phyloP scores from a whole-genome alignment of 2,329 filamentous ascomycete species.

The Apiospora rasikravindrae region DNA sequence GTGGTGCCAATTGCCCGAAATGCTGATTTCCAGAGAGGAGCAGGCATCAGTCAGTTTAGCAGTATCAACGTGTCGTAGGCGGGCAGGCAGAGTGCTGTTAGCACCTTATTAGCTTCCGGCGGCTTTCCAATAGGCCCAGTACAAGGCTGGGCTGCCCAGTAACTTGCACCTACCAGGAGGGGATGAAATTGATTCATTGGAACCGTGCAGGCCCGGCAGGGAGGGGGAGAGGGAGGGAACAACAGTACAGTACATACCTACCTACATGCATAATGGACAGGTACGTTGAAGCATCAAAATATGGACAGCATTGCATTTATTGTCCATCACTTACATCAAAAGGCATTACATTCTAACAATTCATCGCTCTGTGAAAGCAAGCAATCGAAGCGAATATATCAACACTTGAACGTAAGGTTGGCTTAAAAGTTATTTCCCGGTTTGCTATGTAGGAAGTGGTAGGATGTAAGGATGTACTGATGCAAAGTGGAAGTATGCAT shows the following conservation, averaged over 20 bases:
- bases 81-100: constrained; percentile 10
- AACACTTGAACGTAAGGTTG: background rate
- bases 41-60: constrained; percentile 17
- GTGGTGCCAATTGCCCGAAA: constrained; percentile 17
- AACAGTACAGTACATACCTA: background rate
- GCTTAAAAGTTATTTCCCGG: background rate
- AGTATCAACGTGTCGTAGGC: constrained; percentile 16
- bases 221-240: constrained; percentile 17
- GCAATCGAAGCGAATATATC: background rate
- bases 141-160: constrained; percentile 3
- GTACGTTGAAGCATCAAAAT: background rate
- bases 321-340: background rate
- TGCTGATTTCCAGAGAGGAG: constrained; percentile 13
- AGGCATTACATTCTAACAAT: background rate
- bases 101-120: constrained; percentile 15
- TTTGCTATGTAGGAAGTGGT: background rate
- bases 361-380: background rate
- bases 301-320: background rate
- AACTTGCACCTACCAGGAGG: constrained; percentile 5
- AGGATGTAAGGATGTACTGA: background rate
- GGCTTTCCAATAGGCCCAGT: constrained; percentile 15
- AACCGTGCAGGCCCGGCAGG: constrained; percentile 14
- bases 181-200: constrained; percentile 13
- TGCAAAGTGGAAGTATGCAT: background rate
- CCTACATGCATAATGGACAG: background rate